Evolutionary conservation across 1,284 basidiomycete species (phyloP), one percentile per base, ranked within the genome.

Genomic region (Ceratobasidium sp.): DNA sequence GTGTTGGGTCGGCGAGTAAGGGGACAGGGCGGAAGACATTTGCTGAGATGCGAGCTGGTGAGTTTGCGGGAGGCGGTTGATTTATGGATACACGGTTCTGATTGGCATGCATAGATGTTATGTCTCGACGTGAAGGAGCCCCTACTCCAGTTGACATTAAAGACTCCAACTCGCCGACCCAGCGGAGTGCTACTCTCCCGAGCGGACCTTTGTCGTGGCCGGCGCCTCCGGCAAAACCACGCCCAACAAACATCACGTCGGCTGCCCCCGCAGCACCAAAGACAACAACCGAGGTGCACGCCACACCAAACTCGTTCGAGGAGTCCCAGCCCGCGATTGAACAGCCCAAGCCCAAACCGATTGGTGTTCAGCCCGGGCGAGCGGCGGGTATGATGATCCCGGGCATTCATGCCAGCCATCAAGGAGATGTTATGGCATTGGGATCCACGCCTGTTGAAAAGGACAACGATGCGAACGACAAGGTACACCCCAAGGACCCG

Each of bases 341-440:
- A 25, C 78, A 65, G 34, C 57, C 69, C 19, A 67, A 52, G 29
- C 64, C 77, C n/a, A 67, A 59, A 43, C 77, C 78, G 25, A 76
- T 78, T 52, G 65, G 69, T 29, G 62, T 71, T 17, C 79, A 80
- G 52, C 79, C 79, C 11, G 71, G 67, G 19, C 69, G 73, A 51
- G 79, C 65, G 17, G 69, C 77, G n/a, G 76, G 66, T 29, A 80
- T 80, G 79, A 76, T 61, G 34, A 79, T 80, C n/a, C 79, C 79
- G 22, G 78, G 78, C 22, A 80, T 80, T 46, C 79, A 79, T 57
- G 78, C 78, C 9, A 79, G 77, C 32, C 79, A 79, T 51, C 77
- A 77, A 43, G 76, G 76, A 17, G 77, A 79, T 15, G 77, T 79
- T n/a, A 79, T 79, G 79, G 69, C 79, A 22, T 52, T 80, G 4